Conservation (phyloP, 768 basidiomycete species). For the Amanita muscaria region DNA sequence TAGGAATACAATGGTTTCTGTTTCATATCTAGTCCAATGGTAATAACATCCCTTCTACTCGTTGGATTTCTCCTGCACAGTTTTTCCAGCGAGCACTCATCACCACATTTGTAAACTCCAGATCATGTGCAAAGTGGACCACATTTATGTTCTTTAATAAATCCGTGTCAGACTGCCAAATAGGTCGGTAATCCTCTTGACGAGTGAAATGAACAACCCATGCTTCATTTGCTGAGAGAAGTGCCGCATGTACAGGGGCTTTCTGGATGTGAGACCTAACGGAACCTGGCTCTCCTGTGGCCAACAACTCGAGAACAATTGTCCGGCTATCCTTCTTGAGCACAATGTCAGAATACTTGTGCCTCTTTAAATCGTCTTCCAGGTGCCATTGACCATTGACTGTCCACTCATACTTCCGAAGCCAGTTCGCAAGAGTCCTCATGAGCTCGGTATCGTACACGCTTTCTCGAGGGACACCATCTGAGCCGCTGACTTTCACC, state of each 20-base stretch:
- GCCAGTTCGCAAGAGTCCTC: slow-evolving; percentile 13
- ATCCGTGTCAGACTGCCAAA: slow-evolving; percentile 7
- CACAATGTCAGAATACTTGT: slow-evolving; percentile 11
- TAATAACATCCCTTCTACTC: slow-evolving; percentile 1
- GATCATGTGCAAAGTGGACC: slow-evolving; percentile 12
- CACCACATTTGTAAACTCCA: slow-evolving; percentile 9
- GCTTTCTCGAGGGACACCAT: slow-evolving; percentile 11
- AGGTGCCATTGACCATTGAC: slow-evolving; percentile 13
- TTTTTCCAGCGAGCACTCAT: slow-evolving; percentile 9
- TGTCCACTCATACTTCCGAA: slow-evolving; percentile 7
- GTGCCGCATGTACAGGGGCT: slow-evolving; percentile 7
- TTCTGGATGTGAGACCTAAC: slow-evolving; percentile 9
- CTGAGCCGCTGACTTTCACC: slow-evolving; percentile 2
- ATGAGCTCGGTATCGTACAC: slow-evolving; percentile 12
- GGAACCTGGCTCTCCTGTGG: slow-evolving; percentile 8
- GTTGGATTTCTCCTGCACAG: slow-evolving; percentile 3
- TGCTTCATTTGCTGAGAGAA: slow-evolving; percentile 11
- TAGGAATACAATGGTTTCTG: too few species aligned
- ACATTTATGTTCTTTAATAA: slow-evolving; percentile 8
- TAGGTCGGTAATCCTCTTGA: slow-evolving; percentile 9
- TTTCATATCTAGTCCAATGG: neutral
- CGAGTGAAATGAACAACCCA: slow-evolving; percentile 12
- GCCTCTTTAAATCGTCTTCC: slow-evolving; percentile 2
- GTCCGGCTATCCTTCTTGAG: slow-evolving; percentile 6
- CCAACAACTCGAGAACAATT: slow-evolving; percentile 11